phyloP scores from a whole-genome alignment of 2,329 filamentous ascomycete species.

The Cyanodermella asteris region DNA sequence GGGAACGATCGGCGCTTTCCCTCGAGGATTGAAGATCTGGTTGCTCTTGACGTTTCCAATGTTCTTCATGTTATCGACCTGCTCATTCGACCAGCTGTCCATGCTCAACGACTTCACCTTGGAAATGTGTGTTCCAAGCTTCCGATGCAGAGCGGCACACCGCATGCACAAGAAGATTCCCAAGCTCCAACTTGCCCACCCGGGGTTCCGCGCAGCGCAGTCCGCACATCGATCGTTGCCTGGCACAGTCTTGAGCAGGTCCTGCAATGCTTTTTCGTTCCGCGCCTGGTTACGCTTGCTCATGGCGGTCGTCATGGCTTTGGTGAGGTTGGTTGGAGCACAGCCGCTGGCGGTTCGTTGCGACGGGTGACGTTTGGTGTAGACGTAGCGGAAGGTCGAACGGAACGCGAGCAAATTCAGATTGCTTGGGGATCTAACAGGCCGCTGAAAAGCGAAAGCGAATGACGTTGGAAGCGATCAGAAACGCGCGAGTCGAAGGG shows the following conservation, averaged over 20 bases:
- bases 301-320: constrained; percentile 46
- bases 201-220: constrained; percentile 78
- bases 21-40: constrained; percentile 69
- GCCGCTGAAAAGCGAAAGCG: no score
- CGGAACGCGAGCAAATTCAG: no score
- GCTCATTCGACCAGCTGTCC: constrained; percentile 90
- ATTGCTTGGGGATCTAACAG: no score
- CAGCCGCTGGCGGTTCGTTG: no score
- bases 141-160: constrained; percentile 85
- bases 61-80: constrained; percentile 93
- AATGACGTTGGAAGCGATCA: no score
- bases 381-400: no score
- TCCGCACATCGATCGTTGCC: constrained; percentile 92
- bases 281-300: constrained; percentile 96
- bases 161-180: constrained; percentile 96
- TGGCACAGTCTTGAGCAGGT: constrained; percentile 61
- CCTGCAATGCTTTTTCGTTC: constrained; percentile 80
- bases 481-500: no score
- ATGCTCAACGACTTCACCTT: constrained; percentile 98
- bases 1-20: constrained; percentile 61
- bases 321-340: no score
- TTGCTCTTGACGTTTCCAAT: constrained; percentile 76
- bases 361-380: no score
- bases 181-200: constrained; percentile 95
- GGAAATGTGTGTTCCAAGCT: constrained; percentile 89